phyloP scores from a whole-genome alignment of 345 rosid genomes.

The Sisymbrium altissimum region DNA sequence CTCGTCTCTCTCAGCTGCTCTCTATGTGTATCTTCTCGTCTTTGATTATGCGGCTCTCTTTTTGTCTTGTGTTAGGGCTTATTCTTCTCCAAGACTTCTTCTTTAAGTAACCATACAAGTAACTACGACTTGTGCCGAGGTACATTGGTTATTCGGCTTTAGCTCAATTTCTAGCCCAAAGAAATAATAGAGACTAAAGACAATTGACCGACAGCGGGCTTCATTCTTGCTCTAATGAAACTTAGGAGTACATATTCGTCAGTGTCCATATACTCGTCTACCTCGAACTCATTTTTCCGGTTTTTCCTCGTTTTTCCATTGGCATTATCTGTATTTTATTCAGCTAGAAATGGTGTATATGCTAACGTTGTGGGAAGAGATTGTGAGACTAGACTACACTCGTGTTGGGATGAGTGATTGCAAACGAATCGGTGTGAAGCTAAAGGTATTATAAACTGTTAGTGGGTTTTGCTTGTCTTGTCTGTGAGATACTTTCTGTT shows the following conservation, averaged over 20 bases:
- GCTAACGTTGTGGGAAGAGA: constrained; percentile 72
- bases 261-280: background rate
- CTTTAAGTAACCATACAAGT: too few relatives aligned
- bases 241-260: constrained; percentile 39
- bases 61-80: too few relatives aligned
- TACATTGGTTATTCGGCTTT: too few relatives aligned
- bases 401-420: constrained; percentile 78
- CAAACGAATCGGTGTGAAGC: constrained; percentile 82
- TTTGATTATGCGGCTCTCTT: too few relatives aligned
- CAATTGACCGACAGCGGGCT: too few relatives aligned
- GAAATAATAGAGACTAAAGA: too few relatives aligned
- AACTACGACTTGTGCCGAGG: too few relatives aligned
- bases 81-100: too few relatives aligned
- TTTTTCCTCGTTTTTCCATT: background rate
- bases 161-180: too few relatives aligned
- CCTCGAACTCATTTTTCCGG: background rate
- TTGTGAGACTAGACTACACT: constrained; percentile 76
- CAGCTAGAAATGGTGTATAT: constrained; percentile 93
- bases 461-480: background rate
- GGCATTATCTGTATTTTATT: background rate
- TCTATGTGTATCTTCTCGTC: too few relatives aligned
- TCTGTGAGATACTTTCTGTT: background rate
- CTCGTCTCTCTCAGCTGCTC: too few relatives aligned
- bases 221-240: constrained; percentile 52
- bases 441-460: constrained; percentile 49